Evolutionary conservation across 495 filamentous ascomycete genomes (phyloP).

Genomic region (Xylaria nigripes): DNA sequence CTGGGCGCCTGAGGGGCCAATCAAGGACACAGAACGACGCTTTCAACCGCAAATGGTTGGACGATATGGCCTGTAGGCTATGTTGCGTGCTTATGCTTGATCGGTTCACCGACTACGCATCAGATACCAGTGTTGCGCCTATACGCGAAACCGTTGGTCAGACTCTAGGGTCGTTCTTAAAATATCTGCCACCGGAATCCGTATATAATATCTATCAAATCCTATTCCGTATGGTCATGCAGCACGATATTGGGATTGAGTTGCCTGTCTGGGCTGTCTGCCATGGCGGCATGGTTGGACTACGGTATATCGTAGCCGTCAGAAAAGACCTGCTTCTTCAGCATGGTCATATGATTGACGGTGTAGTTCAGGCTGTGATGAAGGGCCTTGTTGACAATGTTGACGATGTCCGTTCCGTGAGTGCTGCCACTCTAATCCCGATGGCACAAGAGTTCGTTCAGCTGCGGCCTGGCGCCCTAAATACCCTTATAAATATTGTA

Average conservation of each 20-base stretch:
- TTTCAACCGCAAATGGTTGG: constrained; percentile 76
- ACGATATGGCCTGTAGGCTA: constrained; percentile 85
- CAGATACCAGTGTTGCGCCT: constrained; percentile 91
- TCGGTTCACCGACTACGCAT: constrained; percentile 94
- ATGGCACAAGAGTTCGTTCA: constrained; percentile 90
- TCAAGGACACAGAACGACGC: constrained; percentile 63
- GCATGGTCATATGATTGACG: constrained; percentile 79
- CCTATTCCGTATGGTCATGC: constrained; percentile 85
- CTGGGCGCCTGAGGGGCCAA: constrained; percentile 70
- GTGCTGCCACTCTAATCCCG: constrained; percentile 90
- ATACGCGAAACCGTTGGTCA: constrained; percentile 97
- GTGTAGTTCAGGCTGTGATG: constrained; percentile 86
- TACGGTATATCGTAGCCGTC: constrained; percentile 89
- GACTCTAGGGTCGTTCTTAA: constrained; percentile 79
- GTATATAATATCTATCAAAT: constrained; percentile 74
- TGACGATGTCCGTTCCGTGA: constrained; percentile 94
- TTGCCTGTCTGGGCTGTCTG: constrained; percentile 84
- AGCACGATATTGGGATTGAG: constrained; percentile 63
- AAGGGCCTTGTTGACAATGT: constrained; percentile 84
- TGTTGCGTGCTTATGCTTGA: constrained; percentile 96
- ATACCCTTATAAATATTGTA: constrained; percentile 80
- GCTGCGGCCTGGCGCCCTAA: constrained; percentile 66
- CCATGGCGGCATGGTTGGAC: constrained; percentile 94
- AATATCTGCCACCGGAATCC: constrained; percentile 63
- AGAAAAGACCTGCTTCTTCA: constrained; percentile 83